Percentiles rank a stretch among this genome's conserved stretches.
phyloP scores from a whole-genome alignment of 352 stramenopile genomes.

The Globisporangium nagaii region DNA sequence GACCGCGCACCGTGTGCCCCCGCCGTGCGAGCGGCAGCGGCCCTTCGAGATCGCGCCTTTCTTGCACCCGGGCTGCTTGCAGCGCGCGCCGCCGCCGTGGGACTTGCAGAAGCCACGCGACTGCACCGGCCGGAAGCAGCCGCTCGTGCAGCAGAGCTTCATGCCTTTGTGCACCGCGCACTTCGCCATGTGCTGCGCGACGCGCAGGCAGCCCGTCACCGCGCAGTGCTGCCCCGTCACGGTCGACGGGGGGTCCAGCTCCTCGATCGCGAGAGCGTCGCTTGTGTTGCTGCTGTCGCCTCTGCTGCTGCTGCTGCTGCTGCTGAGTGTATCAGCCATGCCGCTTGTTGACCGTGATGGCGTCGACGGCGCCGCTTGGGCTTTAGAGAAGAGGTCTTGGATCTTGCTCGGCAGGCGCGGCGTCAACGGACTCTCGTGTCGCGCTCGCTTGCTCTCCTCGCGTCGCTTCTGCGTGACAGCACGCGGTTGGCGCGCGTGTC shows the following conservation, averaged over 20 bases:
- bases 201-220: slow-evolving; percentile 28
- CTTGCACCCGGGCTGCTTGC: slow-evolving; percentile 35
- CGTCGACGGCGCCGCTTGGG: neutral
- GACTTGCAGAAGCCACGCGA: slow-evolving; percentile 54
- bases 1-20: slow-evolving; percentile 41
- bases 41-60: slow-evolving; percentile 52
- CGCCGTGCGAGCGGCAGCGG: slow-evolving; percentile 44
- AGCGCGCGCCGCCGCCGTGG: slow-evolving; percentile 49
- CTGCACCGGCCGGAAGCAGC: slow-evolving; percentile 38
- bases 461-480: neutral
- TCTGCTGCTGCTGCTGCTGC: neutral
- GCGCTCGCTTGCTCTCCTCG: slow-evolving; percentile 1
- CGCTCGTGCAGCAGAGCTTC: slow-evolving; percentile 31
- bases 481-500: neutral
- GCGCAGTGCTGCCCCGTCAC: slow-evolving; percentile 8
- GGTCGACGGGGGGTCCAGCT: neutral
- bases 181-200: slow-evolving; percentile 15
- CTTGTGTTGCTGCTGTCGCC: neutral
- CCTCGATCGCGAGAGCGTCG: slow-evolving; percentile 1
- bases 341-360: neutral
- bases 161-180: slow-evolving; percentile 42
- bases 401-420: neutral
- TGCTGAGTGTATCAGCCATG: neutral
- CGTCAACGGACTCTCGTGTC: neutral
- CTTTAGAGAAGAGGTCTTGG: neutral